Evolutionary conservation across 78 protist genomes (phyloP).

Genomic region (Dictyostelium purpureum): DNA sequence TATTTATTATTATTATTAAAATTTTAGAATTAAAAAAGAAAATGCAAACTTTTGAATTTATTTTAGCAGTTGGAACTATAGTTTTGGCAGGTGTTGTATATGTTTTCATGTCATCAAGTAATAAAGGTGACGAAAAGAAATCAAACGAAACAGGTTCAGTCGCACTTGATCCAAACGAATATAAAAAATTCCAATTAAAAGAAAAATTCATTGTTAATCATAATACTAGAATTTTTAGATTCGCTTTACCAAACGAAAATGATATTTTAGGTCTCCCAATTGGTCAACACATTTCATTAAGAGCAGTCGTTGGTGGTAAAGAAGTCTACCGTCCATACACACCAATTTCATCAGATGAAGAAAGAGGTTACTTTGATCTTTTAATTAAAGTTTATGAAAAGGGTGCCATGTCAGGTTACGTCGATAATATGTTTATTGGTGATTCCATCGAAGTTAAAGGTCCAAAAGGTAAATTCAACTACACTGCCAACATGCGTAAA

Average conservation of each 20-base stretch:
- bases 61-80: conserved; percentile 19
- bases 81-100: conserved; percentile 18
- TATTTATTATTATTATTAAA: background rate
- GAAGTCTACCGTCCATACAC: conserved; percentile 88
- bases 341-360: conserved; percentile 78
- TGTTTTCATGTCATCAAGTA: background rate
- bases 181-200: conserved; percentile 48
- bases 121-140: background rate
- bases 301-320: conserved; percentile 44
- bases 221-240: conserved; percentile 70
- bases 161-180: conserved; percentile 61
- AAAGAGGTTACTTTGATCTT: conserved; percentile 85
- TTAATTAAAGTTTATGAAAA: conserved; percentile 84
- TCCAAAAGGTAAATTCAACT: conserved; percentile 78
- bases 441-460: conserved; percentile 82
- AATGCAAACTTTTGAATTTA: conserved; percentile 6
- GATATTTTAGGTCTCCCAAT: conserved; percentile 56
- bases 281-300: conserved; percentile 59
- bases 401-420: conserved; percentile 71
- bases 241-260: conserved; percentile 40
- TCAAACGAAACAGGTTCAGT: background rate
- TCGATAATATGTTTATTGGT: conserved; percentile 75
- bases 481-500: conserved; percentile 34
- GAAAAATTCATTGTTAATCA: conserved; percentile 64
- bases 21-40: background rate